Base-by-base conservation (phyloP, 345 rosid species). In the Gossypium arboreum region DNA sequence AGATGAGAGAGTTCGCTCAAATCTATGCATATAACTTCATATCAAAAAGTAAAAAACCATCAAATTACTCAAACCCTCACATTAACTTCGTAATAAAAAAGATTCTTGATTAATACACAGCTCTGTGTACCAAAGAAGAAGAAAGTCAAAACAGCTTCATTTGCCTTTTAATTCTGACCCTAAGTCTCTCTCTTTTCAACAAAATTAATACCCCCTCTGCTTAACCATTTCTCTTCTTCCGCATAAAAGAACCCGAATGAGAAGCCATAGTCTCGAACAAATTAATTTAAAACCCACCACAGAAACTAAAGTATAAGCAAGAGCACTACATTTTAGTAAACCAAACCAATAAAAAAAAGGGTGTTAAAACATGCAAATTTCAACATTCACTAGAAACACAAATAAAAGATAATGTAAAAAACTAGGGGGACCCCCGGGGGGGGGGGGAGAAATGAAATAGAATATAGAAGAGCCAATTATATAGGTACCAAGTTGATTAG, bases 401-500 rank as follows among this genome's bases (percentile, higher is more conserved):
- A 71, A 41, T 2, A 13, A 43, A 52, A 34, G 8, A 6, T 24
- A 0, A 56, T 34, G 41, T 34, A 34, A n/a, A 34, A 5, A 20
- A 67, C 15, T 6, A 43, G 41, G 41, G 39, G 41, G 41, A 29
- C 39, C 39, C 0, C 1, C 0, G 6, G 39, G 5, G 34, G 39
- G 7, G 39, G 41, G 41, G 7, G 0, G 39, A 3, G 39, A 1
- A 34, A 34, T 34, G 7, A 34, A 34, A 12, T 25, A 76, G 13
- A 13, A 29, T 1, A 18, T 1, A 48, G 3, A 50, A 50, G 72
- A 73, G 50, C 6, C 7, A 24, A 65, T 9, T 5, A 25, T 25
- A 52, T 11, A 6, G 51, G 60, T 74, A 86, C 90, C 85, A 50
- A 84, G 76, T 29, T 79, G 86, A 71, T 81, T 81, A 55, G 74